These are phyloP conservation scores for Nicotiana obtusifolia DNA, from an alignment of 257 asterid genomes.

Conservation along the genomic window DNA sequence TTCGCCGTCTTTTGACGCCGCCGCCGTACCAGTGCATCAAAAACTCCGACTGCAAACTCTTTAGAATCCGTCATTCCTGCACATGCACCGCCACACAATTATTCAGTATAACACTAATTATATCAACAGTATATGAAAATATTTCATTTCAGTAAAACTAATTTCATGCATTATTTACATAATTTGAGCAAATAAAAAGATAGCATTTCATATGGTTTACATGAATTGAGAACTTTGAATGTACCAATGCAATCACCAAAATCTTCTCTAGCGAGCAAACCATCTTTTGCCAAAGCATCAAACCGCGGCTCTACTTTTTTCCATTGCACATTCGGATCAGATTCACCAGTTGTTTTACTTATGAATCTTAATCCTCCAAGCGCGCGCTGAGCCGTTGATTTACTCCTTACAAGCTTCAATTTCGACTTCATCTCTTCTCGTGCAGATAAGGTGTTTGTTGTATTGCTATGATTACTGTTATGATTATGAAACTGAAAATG, in stretches of 20 bases:
- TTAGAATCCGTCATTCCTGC: slow-evolving; percentile 86
- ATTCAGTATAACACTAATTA: background rate
- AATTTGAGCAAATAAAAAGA: background rate
- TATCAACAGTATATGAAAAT: background rate
- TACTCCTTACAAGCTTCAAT: slow-evolving; percentile 57
- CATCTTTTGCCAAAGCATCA: slow-evolving; percentile 46
- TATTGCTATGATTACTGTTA: slow-evolving; percentile 16
- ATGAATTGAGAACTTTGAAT: slow-evolving; percentile 9
- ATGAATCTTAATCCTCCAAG: slow-evolving; percentile 80
- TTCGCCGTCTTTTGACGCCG: slow-evolving; percentile 49
- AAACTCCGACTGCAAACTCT: slow-evolving; percentile 81
- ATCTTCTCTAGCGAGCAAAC: slow-evolving; percentile 64
- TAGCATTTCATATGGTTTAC: slow-evolving; percentile 7
- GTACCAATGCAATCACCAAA: slow-evolving; percentile 94
- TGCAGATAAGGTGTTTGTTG: slow-evolving; percentile 28
- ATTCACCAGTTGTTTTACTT: slow-evolving; percentile 47
- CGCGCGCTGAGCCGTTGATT: slow-evolving; percentile 80
- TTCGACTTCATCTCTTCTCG: slow-evolving; percentile 69
- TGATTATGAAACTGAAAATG: background rate
- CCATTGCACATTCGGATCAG: slow-evolving; percentile 48
- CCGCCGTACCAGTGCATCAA: slow-evolving; percentile 75
- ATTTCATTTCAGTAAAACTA: background rate
- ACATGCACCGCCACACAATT: background rate
- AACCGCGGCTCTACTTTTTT: slow-evolving; percentile 69
- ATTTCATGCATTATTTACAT: background rate